Evolutionary conservation across 2,329 filamentous ascomycete genomes (phyloP).

Genomic region (Metarhizium brunneum): DNA sequence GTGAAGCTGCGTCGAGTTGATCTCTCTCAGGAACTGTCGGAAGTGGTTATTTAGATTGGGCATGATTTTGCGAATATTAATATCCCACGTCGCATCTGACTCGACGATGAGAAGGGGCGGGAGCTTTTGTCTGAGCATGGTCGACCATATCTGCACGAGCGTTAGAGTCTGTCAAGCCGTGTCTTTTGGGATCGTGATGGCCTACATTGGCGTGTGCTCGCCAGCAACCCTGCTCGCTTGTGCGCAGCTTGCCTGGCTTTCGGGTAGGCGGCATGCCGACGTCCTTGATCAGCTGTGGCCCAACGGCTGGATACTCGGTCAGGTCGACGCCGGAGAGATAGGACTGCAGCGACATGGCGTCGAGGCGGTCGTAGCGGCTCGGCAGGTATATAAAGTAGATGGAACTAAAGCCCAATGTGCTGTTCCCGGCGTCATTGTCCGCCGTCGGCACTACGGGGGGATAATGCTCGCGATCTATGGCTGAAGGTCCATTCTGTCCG

Average conservation of each 20-base stretch:
- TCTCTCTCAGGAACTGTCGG: background rate
- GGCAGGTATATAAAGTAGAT: slow-evolving; percentile 12
- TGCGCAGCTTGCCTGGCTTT: slow-evolving; percentile 8
- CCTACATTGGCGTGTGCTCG: slow-evolving; percentile 19
- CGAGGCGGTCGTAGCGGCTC: slow-evolving; percentile 16
- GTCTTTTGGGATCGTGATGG: background rate
- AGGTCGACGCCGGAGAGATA: slow-evolving; percentile 17
- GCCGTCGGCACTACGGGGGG: background rate
- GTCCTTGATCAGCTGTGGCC: slow-evolving; percentile 11
- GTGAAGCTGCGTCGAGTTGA: background rate
- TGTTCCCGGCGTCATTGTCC: background rate
- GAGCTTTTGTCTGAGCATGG: slow-evolving; percentile 13
- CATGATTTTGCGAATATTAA: slow-evolving; percentile 17
- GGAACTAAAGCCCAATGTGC: background rate
- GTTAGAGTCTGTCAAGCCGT: background rate
- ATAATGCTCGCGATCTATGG: background rate
- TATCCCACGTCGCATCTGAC: slow-evolving; percentile 19
- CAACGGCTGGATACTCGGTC: slow-evolving; percentile 12
- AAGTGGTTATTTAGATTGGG: slow-evolving; percentile 9
- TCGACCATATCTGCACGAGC: slow-evolving; percentile 15
- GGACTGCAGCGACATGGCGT: slow-evolving; percentile 17
- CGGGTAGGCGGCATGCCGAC: slow-evolving; percentile 16
- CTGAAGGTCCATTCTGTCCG: background rate
- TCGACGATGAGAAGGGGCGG: slow-evolving; percentile 17
- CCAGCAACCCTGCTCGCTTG: slow-evolving; percentile 16